Conservation (phyloP, 2,329 filamentous ascomycete genomes). For the Colletotrichum noveboracense region DNA sequence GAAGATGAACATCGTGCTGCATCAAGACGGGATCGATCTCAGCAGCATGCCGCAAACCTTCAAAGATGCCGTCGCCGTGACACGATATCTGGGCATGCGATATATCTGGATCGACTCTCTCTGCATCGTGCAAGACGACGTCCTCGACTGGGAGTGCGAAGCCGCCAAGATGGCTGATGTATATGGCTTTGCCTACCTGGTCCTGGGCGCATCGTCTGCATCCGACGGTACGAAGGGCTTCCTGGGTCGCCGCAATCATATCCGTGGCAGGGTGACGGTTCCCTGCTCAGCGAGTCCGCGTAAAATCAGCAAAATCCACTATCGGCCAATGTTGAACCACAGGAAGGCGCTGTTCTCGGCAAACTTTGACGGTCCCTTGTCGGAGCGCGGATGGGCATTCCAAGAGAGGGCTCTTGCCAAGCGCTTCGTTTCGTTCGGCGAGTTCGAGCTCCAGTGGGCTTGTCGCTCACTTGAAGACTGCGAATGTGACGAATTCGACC, state of each 20-base stretch:
- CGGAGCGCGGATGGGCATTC: not conserved
- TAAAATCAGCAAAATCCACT: not conserved
- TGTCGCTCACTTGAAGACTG: not conserved
- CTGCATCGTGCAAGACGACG: constrained; percentile 24
- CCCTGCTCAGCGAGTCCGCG: not conserved
- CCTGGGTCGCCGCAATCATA: not conserved
- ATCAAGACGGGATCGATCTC: not conserved
- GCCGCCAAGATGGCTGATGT: not conserved
- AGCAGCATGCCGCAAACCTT: constrained; percentile 1
- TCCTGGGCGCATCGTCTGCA: not conserved
- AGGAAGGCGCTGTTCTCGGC: not conserved
- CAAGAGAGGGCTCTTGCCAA: not conserved
- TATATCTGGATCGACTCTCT: constrained; percentile 24
- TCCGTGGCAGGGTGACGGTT: too few species aligned
- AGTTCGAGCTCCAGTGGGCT: not conserved
- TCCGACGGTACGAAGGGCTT: not conserved
- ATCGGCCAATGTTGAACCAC: not conserved
- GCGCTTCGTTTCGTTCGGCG: not conserved
- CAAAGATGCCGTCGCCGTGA: constrained; percentile 9
- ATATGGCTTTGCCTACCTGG: not conserved
- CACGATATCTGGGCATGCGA: constrained; percentile 6
- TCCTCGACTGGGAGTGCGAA: constrained; percentile 16
- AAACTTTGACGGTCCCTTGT: not conserved
- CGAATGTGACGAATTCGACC: not conserved
- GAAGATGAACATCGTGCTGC: not conserved